Percentiles rank a stretch among this genome's conserved stretches.
phyloP scores from a whole-genome alignment of 2,329 filamentous ascomycete species.

The Sphaerostilbella broomeana region DNA sequence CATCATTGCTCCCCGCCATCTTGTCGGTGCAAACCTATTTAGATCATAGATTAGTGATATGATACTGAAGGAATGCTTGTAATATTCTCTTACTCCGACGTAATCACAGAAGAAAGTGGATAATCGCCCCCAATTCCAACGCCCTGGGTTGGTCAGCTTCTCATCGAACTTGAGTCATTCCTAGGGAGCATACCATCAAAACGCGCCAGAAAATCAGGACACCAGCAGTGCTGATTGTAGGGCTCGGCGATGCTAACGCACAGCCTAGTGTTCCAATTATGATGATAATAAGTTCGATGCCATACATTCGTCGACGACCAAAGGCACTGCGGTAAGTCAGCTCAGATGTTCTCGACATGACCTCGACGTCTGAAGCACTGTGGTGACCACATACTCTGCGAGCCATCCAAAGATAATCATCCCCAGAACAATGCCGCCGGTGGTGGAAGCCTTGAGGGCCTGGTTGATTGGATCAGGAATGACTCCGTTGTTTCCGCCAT shows the following conservation, averaged over 20 bases:
- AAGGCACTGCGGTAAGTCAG: slow-evolving; percentile 38
- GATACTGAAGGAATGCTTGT: no score
- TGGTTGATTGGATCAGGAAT: slow-evolving; percentile 62
- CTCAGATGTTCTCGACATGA: background rate
- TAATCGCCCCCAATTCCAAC: slow-evolving; percentile 79
- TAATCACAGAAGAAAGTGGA: slow-evolving; percentile 73
- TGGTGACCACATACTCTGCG: slow-evolving; percentile 49
- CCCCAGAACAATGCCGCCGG: slow-evolving; percentile 70
- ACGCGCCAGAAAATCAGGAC: slow-evolving; percentile 69
- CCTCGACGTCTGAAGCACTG: background rate
- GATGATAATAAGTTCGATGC: slow-evolving; percentile 67
- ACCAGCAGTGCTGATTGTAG: slow-evolving; percentile 52
- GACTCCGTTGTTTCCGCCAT: slow-evolving; percentile 46
- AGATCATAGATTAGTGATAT: no score
- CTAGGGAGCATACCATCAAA: slow-evolving; percentile 59
- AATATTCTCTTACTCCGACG: slow-evolving; percentile 54
- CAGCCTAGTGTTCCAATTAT: slow-evolving; percentile 64
- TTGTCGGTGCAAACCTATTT: slow-evolving; percentile 69
- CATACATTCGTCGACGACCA: slow-evolving; percentile 77
- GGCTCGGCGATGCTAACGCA: slow-evolving; percentile 54
- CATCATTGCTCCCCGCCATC: slow-evolving; percentile 79
- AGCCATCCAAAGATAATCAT: slow-evolving; percentile 72
- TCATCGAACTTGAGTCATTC: background rate
- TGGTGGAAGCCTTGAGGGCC: slow-evolving; percentile 75
- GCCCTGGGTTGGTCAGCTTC: slow-evolving; percentile 35